Evolutionary conservation across 1,284 basidiomycete genomes (phyloP).

Genomic region (Microbotryomycetes sp.): DNA sequence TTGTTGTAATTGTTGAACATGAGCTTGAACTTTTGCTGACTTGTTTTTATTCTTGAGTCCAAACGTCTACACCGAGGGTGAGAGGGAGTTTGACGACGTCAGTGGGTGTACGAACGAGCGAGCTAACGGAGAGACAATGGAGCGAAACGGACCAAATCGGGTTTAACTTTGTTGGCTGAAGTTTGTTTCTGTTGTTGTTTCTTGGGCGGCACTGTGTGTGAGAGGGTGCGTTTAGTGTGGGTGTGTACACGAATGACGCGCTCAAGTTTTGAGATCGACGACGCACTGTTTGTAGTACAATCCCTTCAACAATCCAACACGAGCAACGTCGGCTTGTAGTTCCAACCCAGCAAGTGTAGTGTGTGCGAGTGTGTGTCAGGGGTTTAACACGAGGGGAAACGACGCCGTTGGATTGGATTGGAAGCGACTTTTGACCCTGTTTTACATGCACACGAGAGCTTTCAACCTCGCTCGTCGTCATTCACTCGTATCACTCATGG

Average conservation of each 20-base stretch:
- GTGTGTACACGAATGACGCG: background rate
- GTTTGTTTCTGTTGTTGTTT: conserved; percentile 44
- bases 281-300: background rate
- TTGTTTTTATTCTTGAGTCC: conserved; percentile 64
- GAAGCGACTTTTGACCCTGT: too few species aligned
- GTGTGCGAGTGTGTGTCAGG: too few species aligned
- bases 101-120: conserved; percentile 28
- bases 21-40: conserved; percentile 83
- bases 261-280: background rate
- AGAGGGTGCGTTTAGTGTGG: background rate
- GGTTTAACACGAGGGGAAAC: too few species aligned
- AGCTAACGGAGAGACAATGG: conserved; percentile 14
- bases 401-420: too few species aligned
- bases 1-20: conserved; percentile 52
- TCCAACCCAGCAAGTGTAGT: too few species aligned
- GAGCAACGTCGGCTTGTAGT: too few species aligned
- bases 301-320: too few species aligned
- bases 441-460: too few species aligned
- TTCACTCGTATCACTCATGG: too few species aligned
- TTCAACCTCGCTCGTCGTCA: too few species aligned
- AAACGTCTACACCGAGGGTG: conserved; percentile 27
- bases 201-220: conserved; percentile 57
- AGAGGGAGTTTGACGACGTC: conserved; percentile 35
- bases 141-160: conserved; percentile 58
- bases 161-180: conserved; percentile 55